Base-by-base conservation (phyloP, 495 filamentous ascomycete species). In the Letharia lupina region DNA sequence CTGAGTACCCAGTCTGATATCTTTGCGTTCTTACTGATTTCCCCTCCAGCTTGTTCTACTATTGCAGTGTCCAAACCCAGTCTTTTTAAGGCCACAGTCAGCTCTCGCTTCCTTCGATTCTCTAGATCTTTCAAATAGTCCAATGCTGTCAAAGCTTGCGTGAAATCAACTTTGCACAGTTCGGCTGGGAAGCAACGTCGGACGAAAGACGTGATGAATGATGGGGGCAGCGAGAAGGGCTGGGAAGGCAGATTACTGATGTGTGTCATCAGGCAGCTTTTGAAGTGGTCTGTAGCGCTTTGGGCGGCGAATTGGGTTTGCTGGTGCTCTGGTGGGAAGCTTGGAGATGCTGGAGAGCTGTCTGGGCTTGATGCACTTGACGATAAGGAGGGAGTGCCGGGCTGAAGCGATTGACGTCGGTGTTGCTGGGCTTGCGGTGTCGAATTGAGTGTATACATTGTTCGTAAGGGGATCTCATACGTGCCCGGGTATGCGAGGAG, bases 101-200 rank as follows among this genome's bases (percentile, higher is more conserved):
- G 71, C 68, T 91, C 88, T 59, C 84, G 83, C 70, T 83, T 81
- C 62, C 87, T 81, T 64, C 88, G 78, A n/a, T 69, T 78, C 66
- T 91, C 86, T 33, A 91, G 75, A 65, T 89, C 86, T 65, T 82
- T 85, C 56, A 90, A 77, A 71, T 91, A 91, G 73, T 91, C 88
- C 65, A 91, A 74, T 28, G 83, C 87, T 11, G 86, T 86, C 64
- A 91, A 75, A 23, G 87, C 85, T 73, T 91, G 87, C 23, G 86
- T 82, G 69, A 91, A 91, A 74, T 89, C 87, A 67, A 90, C 86
- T 31, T 78, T 69, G 57, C 80, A 76, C 6, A 90, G 69, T 37
- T 84, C 78, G 6, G 74, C 63, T 28, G 83, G 77, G 73, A 90
- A 91, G 72, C 80, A 84, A 65, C 82, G 80, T 62, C 83, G 80